Percentiles rank a stretch among this genome's conserved stretches.
These are phyloP conservation scores for Thermomyces lanuginosus DNA, from an alignment of 2,329 filamentous ascomycete genomes.

Conservation along the genomic window DNA sequence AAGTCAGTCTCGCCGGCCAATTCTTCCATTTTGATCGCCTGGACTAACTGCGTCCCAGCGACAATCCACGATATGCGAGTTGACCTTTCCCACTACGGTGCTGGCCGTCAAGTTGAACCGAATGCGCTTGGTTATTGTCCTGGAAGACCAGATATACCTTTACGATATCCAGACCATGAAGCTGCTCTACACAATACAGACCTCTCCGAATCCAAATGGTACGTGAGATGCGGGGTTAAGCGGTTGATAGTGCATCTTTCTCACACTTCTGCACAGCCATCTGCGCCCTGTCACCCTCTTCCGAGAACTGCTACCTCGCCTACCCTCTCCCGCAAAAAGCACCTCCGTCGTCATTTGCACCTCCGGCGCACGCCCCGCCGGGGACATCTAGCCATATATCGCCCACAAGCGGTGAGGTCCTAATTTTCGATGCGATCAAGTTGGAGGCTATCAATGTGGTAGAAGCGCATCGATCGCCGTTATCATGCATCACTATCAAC, in stretches of 20 bases:
- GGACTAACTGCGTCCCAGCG: conserved; percentile 27
- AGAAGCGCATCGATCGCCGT: conserved; percentile 79
- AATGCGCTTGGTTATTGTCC: conserved; percentile 79
- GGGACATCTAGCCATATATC: conserved; percentile 49
- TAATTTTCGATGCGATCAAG: conserved; percentile 80
- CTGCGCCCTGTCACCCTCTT: conserved; percentile 82
- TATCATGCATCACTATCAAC: conserved; percentile 83
- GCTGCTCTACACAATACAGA: conserved; percentile 78
- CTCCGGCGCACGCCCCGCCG: conserved; percentile 72
- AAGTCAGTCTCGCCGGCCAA: conserved; percentile 38
- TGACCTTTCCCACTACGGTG: conserved; percentile 94
- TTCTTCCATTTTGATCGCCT: not conserved
- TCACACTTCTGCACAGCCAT: conserved; percentile 46
- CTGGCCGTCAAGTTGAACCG: conserved; percentile 86
- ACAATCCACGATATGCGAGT: conserved; percentile 84
- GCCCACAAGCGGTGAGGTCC: conserved; percentile 76
- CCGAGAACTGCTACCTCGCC: conserved; percentile 87
- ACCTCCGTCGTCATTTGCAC: conserved; percentile 34
- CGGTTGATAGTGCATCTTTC: conserved; percentile 6
- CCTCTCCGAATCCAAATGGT: conserved; percentile 76
- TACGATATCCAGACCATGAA: conserved; percentile 99
- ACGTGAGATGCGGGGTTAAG: conserved; percentile 11
- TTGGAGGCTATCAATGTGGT: conserved; percentile 90
- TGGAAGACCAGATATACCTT: conserved; percentile 92
- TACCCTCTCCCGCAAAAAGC: conserved; percentile 67